Base-by-base conservation (phyloP, 129 eudicot genomes). In the Escallonia rubra region DNA sequence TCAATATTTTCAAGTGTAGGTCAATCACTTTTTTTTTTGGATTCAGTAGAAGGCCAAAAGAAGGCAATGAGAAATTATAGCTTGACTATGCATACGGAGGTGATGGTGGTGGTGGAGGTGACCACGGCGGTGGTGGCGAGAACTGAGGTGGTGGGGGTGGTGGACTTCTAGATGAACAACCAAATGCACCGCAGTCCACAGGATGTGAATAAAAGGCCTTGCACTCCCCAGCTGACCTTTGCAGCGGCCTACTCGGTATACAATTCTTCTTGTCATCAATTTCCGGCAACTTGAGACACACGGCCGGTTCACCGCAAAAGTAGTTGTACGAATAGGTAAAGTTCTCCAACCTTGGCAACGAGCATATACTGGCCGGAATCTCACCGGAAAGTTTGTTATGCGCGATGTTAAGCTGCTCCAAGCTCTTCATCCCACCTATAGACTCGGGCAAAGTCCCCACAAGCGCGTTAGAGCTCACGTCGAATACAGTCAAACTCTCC, bases 341-440 rank as follows among this genome's bases (percentile, higher is more conserved):
- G 57, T 92, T 92, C 77, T 84, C 80, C 78, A 92, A 74, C 8
- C 72, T 76, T 2, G 96, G 96, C 71, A 93, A 78, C 48, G 75
- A 66, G 63, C 98, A 93, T 68, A 93, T 84, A 69, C 85, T 86
- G 12, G 65, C 64, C 64, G 96, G 95, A 69, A 93, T 78, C 14
- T 72, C 68, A 2, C 95, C 96, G 41, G 85, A 81, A n/a, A 93
- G 73, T 49, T 76, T 74, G 64, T 93, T 93, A 53, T 79, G 78
- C 5, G 83, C 98, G 8, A 93, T 83, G 65, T 93, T 82, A 8
- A 93, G 71, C 64, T 93, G 95, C 73, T 93, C 91, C 44, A 93
- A 82, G 42, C 81, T 84, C 80, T 72, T 78, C 96, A 89, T 80
- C 7, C 64, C 67, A 38, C 87, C 95, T 11, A 89, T 79, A 4